Evolutionary conservation across 2,329 filamentous ascomycete genomes (phyloP).

Genomic region (Neonectria coccinea): DNA sequence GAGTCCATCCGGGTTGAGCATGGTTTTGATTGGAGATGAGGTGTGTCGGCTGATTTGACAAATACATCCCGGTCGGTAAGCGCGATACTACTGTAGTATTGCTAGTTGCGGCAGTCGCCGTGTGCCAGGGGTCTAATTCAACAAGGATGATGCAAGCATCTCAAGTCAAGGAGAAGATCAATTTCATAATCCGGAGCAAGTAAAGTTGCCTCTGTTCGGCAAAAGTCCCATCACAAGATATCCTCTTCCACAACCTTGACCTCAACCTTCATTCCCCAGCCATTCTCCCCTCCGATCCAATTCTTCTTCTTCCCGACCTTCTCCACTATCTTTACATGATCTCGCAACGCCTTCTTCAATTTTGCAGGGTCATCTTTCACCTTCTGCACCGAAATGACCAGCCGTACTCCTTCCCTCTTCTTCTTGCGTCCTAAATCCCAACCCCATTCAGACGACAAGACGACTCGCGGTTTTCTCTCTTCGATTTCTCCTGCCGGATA

Average conservation of each 20-base stretch:
- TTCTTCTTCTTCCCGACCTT: slow-evolving; percentile 32
- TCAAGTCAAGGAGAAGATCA: background rate
- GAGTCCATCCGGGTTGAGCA: too few species aligned
- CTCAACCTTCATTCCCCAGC: slow-evolving; percentile 31
- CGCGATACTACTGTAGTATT: too few species aligned
- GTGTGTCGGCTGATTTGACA: too few species aligned
- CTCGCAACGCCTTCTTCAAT: slow-evolving; percentile 23
- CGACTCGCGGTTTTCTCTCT: slow-evolving; percentile 26
- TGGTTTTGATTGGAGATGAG: too few species aligned
- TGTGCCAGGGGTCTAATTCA: too few species aligned
- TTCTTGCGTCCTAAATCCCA: slow-evolving; percentile 25
- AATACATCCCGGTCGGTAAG: too few species aligned
- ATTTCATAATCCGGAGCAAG: background rate
- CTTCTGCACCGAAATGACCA: slow-evolving; percentile 29
- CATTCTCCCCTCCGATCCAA: slow-evolving; percentile 28
- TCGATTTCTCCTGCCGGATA: slow-evolving; percentile 26
- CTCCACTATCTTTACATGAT: slow-evolving; percentile 30
- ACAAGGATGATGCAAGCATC: too few species aligned
- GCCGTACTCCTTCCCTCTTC: slow-evolving; percentile 16
- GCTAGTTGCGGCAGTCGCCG: too few species aligned
- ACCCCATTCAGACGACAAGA: slow-evolving; percentile 30
- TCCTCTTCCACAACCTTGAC: slow-evolving; percentile 29
- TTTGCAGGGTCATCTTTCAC: slow-evolving; percentile 27
- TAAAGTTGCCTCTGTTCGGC: background rate
- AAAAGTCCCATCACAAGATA: slow-evolving; percentile 11